phyloP scores from a whole-genome alignment of 2,329 filamentous ascomycete genomes.

The Apiospora kogelbergensis region DNA sequence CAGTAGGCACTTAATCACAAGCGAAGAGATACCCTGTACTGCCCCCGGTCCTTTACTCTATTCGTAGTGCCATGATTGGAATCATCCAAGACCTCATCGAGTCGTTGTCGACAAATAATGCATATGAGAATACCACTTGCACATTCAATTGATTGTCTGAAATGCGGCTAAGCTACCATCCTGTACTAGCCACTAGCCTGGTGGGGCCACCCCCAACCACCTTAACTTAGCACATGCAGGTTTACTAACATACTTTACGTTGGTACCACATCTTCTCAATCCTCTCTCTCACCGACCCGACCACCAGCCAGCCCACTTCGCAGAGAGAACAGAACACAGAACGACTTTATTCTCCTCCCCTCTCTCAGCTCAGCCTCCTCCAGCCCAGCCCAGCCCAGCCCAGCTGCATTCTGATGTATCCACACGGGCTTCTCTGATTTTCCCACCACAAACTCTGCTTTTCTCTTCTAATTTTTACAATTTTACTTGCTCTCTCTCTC shows the following conservation, averaged over 20 bases:
- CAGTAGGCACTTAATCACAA: not conserved
- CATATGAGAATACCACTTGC: too few relatives aligned
- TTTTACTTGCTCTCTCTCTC: not conserved
- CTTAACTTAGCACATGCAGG: not conserved
- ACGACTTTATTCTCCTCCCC: not conserved
- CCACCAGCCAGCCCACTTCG: not conserved
- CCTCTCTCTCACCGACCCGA: too few relatives aligned
- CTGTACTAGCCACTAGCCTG: not conserved
- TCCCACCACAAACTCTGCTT: slow-evolving; percentile 10
- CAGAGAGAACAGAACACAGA: not conserved
- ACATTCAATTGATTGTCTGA: too few relatives aligned
- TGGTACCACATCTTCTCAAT: not conserved
- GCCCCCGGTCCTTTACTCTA: not conserved
- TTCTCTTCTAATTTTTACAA: not conserved
- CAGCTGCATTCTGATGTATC: not conserved
- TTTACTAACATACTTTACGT: not conserved
- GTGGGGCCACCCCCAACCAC: not conserved
- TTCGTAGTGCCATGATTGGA: too few relatives aligned
- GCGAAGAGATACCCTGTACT: not conserved
- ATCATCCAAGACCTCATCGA: too few relatives aligned
- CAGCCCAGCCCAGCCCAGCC: too few relatives aligned
- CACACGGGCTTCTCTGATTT: slow-evolving; percentile 7
- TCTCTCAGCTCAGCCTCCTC: slow-evolving; percentile 4
- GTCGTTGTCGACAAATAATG: too few relatives aligned
- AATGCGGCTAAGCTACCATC: too few relatives aligned